Percentiles rank a stretch among this genome's conserved stretches.
Conservation (phyloP, 2,329 filamentous ascomycete genomes). For the Cordyceps militaris region DNA sequence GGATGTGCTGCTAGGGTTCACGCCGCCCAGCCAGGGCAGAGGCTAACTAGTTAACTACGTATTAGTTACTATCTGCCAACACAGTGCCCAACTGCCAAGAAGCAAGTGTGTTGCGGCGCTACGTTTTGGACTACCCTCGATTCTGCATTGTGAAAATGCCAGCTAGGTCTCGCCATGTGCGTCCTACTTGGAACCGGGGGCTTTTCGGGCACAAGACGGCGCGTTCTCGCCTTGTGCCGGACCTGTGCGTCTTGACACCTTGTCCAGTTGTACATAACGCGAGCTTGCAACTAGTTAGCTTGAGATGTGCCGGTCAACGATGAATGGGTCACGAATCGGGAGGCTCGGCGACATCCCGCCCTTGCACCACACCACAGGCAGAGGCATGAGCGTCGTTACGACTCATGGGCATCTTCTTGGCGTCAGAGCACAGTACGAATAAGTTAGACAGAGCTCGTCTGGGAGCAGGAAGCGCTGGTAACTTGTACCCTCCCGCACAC, state of each 20-base stretch:
- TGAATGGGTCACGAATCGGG: background rate
- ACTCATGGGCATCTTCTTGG: conserved; percentile 7
- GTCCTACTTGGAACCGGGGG: background rate
- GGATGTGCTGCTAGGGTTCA: conserved; percentile 5
- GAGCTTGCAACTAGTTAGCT: background rate
- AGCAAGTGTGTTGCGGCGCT: background rate
- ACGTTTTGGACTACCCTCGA: too few relatives aligned
- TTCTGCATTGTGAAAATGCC: background rate
- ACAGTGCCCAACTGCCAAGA: too few relatives aligned
- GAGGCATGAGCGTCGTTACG: background rate
- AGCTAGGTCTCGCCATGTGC: background rate
- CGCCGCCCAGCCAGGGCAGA: background rate
- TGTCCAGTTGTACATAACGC: background rate
- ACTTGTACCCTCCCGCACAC: background rate
- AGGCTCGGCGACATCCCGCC: background rate
- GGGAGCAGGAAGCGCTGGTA: background rate
- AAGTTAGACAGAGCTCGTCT: background rate
- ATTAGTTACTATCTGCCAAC: too few relatives aligned
- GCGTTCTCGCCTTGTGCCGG: background rate
- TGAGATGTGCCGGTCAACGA: background rate
- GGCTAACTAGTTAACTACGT: background rate
- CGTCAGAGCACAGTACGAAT: background rate
- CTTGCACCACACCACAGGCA: too few relatives aligned
- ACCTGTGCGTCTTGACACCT: background rate
- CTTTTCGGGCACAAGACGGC: background rate